A percentile compares a stretch with the other conserved stretches of the same genome.
phyloP scores from a whole-genome alignment of 495 filamentous ascomycete species.

The Poronia punctata region DNA sequence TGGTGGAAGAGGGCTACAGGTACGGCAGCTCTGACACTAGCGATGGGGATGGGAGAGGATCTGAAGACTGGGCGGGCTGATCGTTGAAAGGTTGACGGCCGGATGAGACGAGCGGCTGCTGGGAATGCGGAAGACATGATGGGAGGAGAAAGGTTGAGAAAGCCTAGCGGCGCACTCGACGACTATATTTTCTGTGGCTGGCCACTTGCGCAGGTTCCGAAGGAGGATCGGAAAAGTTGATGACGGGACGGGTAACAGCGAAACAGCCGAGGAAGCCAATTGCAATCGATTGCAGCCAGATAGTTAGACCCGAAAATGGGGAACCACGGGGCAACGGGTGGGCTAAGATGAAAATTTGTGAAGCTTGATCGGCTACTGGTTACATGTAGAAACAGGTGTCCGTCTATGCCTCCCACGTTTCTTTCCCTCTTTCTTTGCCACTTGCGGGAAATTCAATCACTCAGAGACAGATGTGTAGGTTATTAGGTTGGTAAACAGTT shows the following conservation, averaged over 20 bases:
- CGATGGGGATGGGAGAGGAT: slow-evolving; percentile 15
- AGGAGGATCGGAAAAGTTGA: neutral
- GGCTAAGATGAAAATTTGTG: too few species aligned
- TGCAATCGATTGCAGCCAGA: slow-evolving; percentile 1
- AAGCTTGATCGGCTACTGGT: too few species aligned
- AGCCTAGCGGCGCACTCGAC: slow-evolving; percentile 8
- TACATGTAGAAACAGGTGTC: too few species aligned
- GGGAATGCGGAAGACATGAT: slow-evolving; percentile 19
- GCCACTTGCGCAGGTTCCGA: neutral
- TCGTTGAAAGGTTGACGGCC: slow-evolving; percentile 20
- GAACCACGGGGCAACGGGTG: slow-evolving; percentile 2
- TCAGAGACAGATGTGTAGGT: too few species aligned
- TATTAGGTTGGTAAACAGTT: too few species aligned
- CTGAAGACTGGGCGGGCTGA: slow-evolving; percentile 24
- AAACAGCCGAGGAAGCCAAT: slow-evolving; percentile 13
- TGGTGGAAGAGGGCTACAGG: slow-evolving; percentile 27
- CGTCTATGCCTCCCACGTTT: too few species aligned
- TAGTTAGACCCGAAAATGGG: neutral
- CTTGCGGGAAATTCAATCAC: too few species aligned
- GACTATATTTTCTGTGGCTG: slow-evolving; percentile 20
- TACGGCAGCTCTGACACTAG: slow-evolving; percentile 15
- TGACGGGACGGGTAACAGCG: neutral
- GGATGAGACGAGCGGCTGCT: slow-evolving; percentile 20
- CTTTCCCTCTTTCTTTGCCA: too few species aligned
- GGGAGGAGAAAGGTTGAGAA: slow-evolving; percentile 5